phyloP scores from a whole-genome alignment of 2,329 filamentous ascomycete species.

The Cryphonectria nitschkei region DNA sequence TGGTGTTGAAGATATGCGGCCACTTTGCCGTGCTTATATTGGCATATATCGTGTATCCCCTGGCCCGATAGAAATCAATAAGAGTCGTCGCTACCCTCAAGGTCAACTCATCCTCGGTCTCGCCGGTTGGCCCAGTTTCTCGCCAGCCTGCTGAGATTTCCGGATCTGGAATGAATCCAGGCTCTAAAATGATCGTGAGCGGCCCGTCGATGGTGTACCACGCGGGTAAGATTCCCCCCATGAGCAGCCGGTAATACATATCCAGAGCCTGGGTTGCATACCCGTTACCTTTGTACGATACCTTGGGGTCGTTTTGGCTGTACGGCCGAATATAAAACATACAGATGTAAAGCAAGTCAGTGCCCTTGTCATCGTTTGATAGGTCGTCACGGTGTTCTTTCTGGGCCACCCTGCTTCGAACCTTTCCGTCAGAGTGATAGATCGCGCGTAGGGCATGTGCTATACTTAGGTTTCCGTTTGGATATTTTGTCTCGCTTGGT shows the following conservation, averaged over 20 bases:
- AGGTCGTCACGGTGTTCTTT: background rate
- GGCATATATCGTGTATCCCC: background rate
- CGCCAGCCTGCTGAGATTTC: background rate
- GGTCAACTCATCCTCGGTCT: background rate
- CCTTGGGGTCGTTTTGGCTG: no score
- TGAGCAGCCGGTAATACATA: constrained; percentile 7
- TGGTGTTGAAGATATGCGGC: background rate
- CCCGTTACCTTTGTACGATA: constrained; percentile 1
- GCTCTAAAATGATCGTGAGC: constrained; percentile 1
- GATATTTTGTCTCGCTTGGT: background rate
- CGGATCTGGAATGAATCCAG: background rate
- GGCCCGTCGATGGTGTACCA: constrained; percentile 3
- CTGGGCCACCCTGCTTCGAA: background rate
- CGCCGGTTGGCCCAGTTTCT: background rate
- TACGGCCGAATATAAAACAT: background rate
- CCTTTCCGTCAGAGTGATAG: background rate
- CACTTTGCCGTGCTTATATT: background rate
- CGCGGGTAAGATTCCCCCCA: constrained; percentile 1
- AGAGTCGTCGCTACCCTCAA: background rate
- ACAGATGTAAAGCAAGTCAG: background rate
- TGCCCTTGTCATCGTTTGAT: background rate
- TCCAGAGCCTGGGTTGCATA: background rate
- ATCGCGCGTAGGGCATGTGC: background rate
- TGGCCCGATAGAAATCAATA: background rate
- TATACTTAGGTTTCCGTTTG: background rate